Evolutionary conservation across 345 rosid species (phyloP).

Genomic region (Syzygium jambos): DNA sequence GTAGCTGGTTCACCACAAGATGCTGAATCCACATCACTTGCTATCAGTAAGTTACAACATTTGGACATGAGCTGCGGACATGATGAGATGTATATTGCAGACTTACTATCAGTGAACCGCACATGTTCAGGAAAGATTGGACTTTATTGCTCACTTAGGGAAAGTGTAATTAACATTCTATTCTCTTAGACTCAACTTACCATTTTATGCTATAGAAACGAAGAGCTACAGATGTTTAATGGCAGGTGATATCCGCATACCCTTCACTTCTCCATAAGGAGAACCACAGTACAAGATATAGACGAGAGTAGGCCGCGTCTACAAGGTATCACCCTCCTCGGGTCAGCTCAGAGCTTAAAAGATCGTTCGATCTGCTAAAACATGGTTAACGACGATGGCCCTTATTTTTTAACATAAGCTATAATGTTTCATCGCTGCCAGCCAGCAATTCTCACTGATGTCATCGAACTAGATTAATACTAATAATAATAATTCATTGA

Average conservation of each 20-base stretch:
- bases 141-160: background rate
- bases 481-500: background rate
- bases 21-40: background rate
- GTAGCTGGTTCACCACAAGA: background rate
- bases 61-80: background rate
- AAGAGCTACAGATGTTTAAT: background rate
- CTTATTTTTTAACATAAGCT: background rate
- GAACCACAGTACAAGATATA: constrained; percentile 42
- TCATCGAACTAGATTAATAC: background rate
- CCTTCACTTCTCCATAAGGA: constrained; percentile 65
- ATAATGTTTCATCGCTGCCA: background rate
- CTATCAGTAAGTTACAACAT: background rate
- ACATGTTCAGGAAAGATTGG: background rate
- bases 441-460: background rate
- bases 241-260: background rate
- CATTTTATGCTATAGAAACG: background rate
- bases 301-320: background rate
- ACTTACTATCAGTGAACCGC: background rate
- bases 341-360: background rate
- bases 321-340: background rate
- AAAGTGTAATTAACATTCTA: background rate
- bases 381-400: background rate
- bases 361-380: background rate
- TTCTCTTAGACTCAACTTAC: background rate
- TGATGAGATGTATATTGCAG: background rate